phyloP scores from a whole-genome alignment of 805 yeast species.

The Teunomyces pallodes region DNA sequence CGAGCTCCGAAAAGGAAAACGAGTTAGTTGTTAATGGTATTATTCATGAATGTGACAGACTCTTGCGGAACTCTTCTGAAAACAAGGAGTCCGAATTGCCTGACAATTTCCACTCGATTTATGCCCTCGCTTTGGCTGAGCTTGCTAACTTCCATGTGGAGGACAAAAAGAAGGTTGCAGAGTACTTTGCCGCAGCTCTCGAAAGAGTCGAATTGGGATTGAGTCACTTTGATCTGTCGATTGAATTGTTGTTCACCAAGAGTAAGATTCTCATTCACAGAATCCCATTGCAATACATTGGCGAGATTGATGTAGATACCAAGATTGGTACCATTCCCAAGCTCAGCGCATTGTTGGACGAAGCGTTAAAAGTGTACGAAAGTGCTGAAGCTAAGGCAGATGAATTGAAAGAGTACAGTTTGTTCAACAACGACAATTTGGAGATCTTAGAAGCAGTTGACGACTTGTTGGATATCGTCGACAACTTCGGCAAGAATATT shows the following conservation, averaged over 20 bases:
- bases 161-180: slow-evolving; percentile 45
- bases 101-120: slow-evolving; percentile 65
- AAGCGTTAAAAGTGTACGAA: slow-evolving; percentile 47
- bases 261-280: slow-evolving; percentile 55
- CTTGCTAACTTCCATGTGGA: slow-evolving; percentile 55
- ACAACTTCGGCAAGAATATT: slow-evolving; percentile 58
- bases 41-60: slow-evolving; percentile 87
- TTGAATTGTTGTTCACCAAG: slow-evolving; percentile 49
- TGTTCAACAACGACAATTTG: slow-evolving; percentile 41
- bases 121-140: slow-evolving; percentile 69
- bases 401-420: slow-evolving; percentile 20
- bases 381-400: slow-evolving; percentile 35
- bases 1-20: slow-evolving; percentile 53
- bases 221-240: slow-evolving; percentile 44
- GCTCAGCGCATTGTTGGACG: slow-evolving; percentile 42
- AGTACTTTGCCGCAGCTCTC: slow-evolving; percentile 66
- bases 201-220: slow-evolving; percentile 67
- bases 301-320: slow-evolving; percentile 47
- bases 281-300: slow-evolving; percentile 57
- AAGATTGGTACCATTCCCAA: slow-evolving; percentile 28
- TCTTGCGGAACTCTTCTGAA: slow-evolving; percentile 47
- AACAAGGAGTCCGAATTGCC: slow-evolving; percentile 21
- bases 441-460: slow-evolving; percentile 59
- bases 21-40: slow-evolving; percentile 75
- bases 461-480: slow-evolving; percentile 65